Evolutionary conservation across 1,139 yeast species (phyloP), one percentile per base, ranked within the genome.

Genomic region (Nakaseomyces kungkrabaensis): DNA sequence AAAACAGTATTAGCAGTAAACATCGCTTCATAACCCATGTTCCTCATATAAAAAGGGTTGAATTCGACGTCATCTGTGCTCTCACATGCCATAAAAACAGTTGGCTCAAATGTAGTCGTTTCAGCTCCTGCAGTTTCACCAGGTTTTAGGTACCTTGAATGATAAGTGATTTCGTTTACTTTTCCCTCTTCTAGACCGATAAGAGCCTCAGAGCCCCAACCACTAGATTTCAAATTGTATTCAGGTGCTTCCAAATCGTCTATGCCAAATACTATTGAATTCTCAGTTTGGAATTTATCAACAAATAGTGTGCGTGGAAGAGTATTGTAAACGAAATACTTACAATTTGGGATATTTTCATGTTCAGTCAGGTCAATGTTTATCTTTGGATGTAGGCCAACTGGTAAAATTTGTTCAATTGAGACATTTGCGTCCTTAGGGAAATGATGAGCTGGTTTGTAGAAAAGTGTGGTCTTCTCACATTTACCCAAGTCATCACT

Each of bases 21-120:
- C 45, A 68, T 64, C 2, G 72, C 58, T 54, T 75, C 79, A 50
- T 69, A 68, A 3, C 78, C 78, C 22, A 73, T 48, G 5, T 59
- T 59, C 37, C 59, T 65, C 4, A 62, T 53, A 51, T 73, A 76
- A 44, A 72, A 70, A 22, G 73, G 70, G 37, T 68, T 68, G 52
- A 59, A 56, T 41, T 55, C 46, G 40, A 68, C 56, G 45, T 60
- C 59, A 45, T 57, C 50, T 22, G 55, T 44, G 22, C 56, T 51
- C 49, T 69, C 72, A 59, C 82, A 78, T 0, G 78, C 80, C 71
- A 74, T 71, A 54, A 76, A 77, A 2, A 77, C 64, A 4, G 60
- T 55, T 3, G 81, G 80, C 47, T 67, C 53, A 31, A 68, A 65
- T 2, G 68, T 59, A 34, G 70, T 56, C 4, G 51, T 48, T 27